These are phyloP conservation scores for Ceratocystis huliohia DNA, from an alignment of 2,329 filamentous ascomycete genomes.

Conservation along the genomic window DNA sequence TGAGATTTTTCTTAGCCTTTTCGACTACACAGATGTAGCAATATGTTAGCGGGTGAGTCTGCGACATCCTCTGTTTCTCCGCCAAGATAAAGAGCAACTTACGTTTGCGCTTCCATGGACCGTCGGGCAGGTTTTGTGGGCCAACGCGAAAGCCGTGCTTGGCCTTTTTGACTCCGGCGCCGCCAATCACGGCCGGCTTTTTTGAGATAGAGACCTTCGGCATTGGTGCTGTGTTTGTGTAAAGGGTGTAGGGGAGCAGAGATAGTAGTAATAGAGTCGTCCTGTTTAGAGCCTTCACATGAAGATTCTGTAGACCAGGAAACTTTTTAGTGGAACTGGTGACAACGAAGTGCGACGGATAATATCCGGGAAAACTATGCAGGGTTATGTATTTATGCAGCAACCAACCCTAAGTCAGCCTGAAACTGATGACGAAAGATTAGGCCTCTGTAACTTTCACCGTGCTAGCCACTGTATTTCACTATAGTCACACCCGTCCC, in stretches of 20 bases:
- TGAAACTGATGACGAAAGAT: background rate
- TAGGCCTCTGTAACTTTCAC: background rate
- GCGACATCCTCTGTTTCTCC: background rate
- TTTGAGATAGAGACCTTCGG: background rate
- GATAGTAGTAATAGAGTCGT: no score
- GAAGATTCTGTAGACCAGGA: background rate
- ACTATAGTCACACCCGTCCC: background rate
- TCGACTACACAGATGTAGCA: conserved; percentile 42
- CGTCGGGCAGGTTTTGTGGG: conserved; percentile 81
- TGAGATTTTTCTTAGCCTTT: conserved; percentile 80
- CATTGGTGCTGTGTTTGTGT: background rate
- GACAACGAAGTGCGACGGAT: background rate
- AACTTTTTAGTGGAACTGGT: conserved; percentile 15
- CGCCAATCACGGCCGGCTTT: conserved; percentile 5
- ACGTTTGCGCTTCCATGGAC: conserved; percentile 71
- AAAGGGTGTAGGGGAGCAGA: no score
- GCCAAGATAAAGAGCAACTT: conserved; percentile 21
- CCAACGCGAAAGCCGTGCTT: conserved; percentile 45
- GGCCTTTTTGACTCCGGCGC: conserved; percentile 14
- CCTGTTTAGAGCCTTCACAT: no score
- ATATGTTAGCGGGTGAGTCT: background rate
- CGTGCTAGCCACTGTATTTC: background rate
- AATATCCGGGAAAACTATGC: background rate
- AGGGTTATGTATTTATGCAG: background rate
- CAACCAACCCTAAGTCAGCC: background rate